Conservation (phyloP, 768 basidiomycete species). For the Tulasnella sp. region DNA sequence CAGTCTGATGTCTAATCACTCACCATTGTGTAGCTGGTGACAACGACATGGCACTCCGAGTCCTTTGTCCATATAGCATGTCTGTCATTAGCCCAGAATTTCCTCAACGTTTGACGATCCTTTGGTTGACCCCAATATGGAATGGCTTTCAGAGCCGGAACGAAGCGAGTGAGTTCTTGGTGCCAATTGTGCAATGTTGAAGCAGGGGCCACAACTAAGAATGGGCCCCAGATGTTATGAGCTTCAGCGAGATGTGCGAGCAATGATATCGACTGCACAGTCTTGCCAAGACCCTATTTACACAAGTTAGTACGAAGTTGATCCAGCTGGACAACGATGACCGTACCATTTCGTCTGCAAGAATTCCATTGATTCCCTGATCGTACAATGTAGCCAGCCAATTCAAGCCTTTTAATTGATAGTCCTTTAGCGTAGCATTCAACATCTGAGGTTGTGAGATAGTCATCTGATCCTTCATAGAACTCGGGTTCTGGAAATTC, state of each 20-base stretch:
- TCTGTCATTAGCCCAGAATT: conserved; percentile 97
- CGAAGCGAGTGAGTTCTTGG: conserved; percentile 92
- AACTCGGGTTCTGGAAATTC: conserved; percentile 98
- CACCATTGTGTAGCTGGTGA: conserved; percentile 93
- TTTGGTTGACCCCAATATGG: conserved; percentile 99
- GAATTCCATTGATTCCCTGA: conserved; percentile 97
- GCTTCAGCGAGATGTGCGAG: conserved; percentile 92
- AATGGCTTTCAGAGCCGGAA: conserved; percentile 82
- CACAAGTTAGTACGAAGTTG: not conserved
- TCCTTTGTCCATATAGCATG: conserved; percentile 76
- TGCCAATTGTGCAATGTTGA: conserved; percentile 99
- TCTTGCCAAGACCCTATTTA: conserved; percentile 36
- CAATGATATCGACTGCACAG: conserved; percentile 94
- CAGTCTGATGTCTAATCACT: conserved; percentile 21
- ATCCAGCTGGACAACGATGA: not conserved
- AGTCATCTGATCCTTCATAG: conserved; percentile 67
- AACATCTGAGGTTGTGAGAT: conserved; percentile 91
- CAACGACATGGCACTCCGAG: conserved; percentile 90
- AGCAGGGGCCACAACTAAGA: conserved; percentile 92
- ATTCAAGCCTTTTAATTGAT: conserved; percentile 93
- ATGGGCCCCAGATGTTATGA: conserved; percentile 98
- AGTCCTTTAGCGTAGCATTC: conserved; percentile 94
- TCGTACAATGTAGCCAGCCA: conserved; percentile 97
- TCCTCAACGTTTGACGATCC: conserved; percentile 83
- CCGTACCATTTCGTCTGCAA: conserved; percentile 85